Evolutionary conservation across 306 rosid species (phyloP).

Genomic region (Medicago lupulina): DNA sequence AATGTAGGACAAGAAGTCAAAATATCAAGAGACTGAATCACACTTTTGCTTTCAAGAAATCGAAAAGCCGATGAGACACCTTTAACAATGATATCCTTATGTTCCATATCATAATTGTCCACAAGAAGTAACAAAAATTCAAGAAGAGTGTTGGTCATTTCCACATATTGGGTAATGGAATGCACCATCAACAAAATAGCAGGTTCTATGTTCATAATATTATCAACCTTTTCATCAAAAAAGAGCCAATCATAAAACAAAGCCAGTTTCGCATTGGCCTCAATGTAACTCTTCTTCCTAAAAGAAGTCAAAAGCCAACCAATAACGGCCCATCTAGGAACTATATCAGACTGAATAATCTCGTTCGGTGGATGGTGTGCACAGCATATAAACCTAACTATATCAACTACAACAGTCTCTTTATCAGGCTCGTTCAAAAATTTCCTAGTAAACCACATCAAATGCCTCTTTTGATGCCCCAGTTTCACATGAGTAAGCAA

Average conservation of each 20-base stretch:
- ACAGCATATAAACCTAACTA: conserved; percentile 81
- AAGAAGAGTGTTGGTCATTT: conserved; percentile 65
- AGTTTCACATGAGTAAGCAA: conserved; percentile 73
- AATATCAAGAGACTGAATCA: conserved; percentile 63
- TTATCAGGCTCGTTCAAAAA: conserved; percentile 59
- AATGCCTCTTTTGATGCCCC: conserved; percentile 75
- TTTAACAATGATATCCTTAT: conserved; percentile 51
- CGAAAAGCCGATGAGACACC: conserved; percentile 69
- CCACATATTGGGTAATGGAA: conserved; percentile 66
- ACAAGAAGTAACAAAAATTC: conserved; percentile 75
- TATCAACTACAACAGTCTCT: conserved; percentile 69
- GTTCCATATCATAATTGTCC: conserved; percentile 71
- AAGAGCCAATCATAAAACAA: conserved; percentile 93
- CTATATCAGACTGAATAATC: conserved; percentile 77
- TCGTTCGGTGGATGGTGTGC: conserved; percentile 87
- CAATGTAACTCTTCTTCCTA: conserved; percentile 55
- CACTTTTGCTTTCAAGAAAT: conserved; percentile 57
- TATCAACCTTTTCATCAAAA: conserved; percentile 66
- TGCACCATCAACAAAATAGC: conserved; percentile 74
- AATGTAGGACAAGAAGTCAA: conserved; percentile 58
- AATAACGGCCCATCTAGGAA: conserved; percentile 87
- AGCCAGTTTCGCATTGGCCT: conserved; percentile 69
- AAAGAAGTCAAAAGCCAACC: conserved; percentile 84
- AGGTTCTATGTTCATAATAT: conserved; percentile 87
- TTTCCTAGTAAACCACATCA: conserved; percentile 73